Conservation (phyloP, 768 basidiomycete genomes). For the Kwoniella europaea region DNA sequence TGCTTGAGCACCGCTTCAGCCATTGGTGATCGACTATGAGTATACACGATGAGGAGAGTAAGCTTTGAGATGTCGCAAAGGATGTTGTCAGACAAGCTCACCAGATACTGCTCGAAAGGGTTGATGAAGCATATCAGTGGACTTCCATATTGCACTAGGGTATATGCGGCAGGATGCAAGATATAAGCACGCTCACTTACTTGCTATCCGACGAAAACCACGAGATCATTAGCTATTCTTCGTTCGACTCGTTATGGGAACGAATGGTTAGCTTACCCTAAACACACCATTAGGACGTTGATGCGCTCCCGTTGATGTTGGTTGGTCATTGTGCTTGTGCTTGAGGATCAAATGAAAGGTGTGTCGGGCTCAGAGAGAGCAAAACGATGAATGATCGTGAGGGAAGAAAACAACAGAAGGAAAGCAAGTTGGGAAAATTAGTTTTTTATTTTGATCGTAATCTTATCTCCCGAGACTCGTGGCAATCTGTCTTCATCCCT, state of each 20-base stretch:
- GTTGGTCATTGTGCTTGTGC: conserved; percentile 8
- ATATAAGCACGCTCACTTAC: too few relatives aligned
- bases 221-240: background rate
- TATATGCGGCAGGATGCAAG: too few relatives aligned
- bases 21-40: conserved; percentile 77
- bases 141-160: too few relatives aligned
- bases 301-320: conserved; percentile 27
- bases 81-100: conserved; percentile 9
- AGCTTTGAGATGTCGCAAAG: background rate
- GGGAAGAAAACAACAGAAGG: too few relatives aligned
- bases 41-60: conserved; percentile 12
- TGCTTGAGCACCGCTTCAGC: conserved; percentile 83
- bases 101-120: too few relatives aligned
- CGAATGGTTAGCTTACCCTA: conserved; percentile 43
- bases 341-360: too few relatives aligned
- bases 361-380: too few relatives aligned
- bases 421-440: too few relatives aligned
- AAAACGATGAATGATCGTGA: too few relatives aligned
- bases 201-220: conserved; percentile 27
- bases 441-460: too few relatives aligned
- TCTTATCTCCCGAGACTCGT: background rate
- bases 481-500: too few relatives aligned
- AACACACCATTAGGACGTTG: conserved; percentile 56
- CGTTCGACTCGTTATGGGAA: background rate
- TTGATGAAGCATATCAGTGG: too few relatives aligned